Evolutionary conservation across 371 early-diverging fungal genomes (phyloP).

Genomic region (Mortierella sp.): DNA sequence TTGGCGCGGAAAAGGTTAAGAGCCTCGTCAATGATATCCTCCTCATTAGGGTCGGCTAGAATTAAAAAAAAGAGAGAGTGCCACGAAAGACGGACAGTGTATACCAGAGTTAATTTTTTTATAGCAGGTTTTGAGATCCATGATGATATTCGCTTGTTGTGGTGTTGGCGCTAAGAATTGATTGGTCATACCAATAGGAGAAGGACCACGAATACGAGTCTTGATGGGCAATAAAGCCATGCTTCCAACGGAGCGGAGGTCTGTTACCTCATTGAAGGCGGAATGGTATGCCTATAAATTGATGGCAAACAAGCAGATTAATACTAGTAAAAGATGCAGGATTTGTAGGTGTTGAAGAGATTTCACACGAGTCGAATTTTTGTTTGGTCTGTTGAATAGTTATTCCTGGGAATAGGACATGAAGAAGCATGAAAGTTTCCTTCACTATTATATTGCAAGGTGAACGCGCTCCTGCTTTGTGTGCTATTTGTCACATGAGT

Average conservation of each 20-base stretch:
- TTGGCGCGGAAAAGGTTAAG: conserved; percentile 95
- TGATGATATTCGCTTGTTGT: neutral
- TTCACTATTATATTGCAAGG: neutral
- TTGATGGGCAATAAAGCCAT: conserved; percentile 91
- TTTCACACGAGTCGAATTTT: too few species aligned
- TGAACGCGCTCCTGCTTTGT: neutral
- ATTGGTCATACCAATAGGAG: conserved; percentile 68
- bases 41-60: conserved; percentile 70
- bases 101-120: neutral
- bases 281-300: conserved; percentile 92
- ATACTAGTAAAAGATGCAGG: neutral
- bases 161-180: neutral
- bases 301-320: neutral
- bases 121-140: too few species aligned
- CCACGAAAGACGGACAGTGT: neutral
- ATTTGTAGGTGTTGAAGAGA: neutral
- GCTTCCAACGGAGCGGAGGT: conserved; percentile 84
- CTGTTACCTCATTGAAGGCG: conserved; percentile 77
- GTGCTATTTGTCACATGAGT: neutral
- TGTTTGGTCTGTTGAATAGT: too few species aligned
- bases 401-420: too few species aligned
- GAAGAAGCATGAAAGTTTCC: too few species aligned
- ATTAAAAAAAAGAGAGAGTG: neutral
- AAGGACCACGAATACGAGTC: conserved; percentile 89
- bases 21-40: conserved; percentile 96